Conservation (phyloP, 2,329 filamentous ascomycete species). For the Colletotrichum chlorophyti region DNA sequence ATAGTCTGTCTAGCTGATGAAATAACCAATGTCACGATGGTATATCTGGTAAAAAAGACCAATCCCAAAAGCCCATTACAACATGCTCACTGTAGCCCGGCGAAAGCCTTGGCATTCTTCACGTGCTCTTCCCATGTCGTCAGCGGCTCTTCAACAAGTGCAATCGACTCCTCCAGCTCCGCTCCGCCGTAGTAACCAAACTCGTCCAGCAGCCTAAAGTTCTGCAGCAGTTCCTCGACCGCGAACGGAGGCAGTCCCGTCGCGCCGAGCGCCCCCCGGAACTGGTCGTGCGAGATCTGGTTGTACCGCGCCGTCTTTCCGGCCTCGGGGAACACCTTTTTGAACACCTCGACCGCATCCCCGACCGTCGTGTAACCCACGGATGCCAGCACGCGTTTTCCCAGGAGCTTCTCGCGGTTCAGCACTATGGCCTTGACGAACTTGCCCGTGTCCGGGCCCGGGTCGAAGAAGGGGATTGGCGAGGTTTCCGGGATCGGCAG, state of each 20-base stretch:
- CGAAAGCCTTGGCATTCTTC: constrained; percentile 40
- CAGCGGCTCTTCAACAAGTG: constrained; percentile 43
- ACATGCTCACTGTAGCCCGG: constrained; percentile 40
- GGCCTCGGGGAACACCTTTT: constrained; percentile 40
- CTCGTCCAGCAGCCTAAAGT: constrained; percentile 48
- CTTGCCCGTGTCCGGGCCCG: constrained; percentile 48
- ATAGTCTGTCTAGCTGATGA: too few relatives aligned
- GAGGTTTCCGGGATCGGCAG: constrained; percentile 38
- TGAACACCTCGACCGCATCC: constrained; percentile 37
- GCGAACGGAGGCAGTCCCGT: constrained; percentile 31
- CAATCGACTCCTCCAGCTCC: constrained; percentile 39
- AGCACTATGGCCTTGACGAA: constrained; percentile 39
- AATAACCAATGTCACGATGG: too few relatives aligned
- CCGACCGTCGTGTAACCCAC: constrained; percentile 43
- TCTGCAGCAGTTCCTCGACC: constrained; percentile 48
- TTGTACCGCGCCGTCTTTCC: constrained; percentile 40
- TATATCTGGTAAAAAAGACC: too few relatives aligned
- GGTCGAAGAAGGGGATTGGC: constrained; percentile 43
- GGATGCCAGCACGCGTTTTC: constrained; percentile 44
- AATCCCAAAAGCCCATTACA: neutral
- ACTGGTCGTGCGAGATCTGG: constrained; percentile 41
- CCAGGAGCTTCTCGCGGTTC: constrained; percentile 33
- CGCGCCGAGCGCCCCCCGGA: constrained; percentile 41
- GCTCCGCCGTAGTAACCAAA: constrained; percentile 49
- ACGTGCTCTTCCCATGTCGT: constrained; percentile 47